Conservation (phyloP, 345 rosid genomes). For the Luvunga scandens region DNA sequence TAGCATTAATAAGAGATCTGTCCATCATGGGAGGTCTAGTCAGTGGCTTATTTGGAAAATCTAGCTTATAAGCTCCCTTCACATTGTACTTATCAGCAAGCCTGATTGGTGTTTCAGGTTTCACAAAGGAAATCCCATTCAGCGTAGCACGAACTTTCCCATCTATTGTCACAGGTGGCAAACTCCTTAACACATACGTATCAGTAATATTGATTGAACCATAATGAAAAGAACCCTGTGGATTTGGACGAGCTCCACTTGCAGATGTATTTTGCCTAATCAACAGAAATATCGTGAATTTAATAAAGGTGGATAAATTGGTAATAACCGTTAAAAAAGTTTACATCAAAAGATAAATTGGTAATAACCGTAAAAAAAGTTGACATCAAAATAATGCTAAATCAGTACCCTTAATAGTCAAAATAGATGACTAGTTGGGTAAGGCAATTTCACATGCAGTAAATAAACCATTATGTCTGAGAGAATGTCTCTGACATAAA, state of each 20-base stretch:
- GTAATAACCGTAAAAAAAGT: not conserved
- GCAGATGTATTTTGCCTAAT: slow-evolving; percentile 80
- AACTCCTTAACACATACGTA: slow-evolving; percentile 59
- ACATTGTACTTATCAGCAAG: slow-evolving; percentile 69
- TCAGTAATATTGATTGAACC: slow-evolving; percentile 81
- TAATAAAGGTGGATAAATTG: not conserved
- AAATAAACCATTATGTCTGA: not conserved
- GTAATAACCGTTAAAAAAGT: not conserved
- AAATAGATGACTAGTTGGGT: not conserved
- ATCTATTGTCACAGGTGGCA: slow-evolving; percentile 58
- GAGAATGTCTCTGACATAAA: not conserved
- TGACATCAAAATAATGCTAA: not conserved
- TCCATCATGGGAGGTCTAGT: slow-evolving; percentile 50
- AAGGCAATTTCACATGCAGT: not conserved
- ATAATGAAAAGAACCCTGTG: slow-evolving; percentile 94
- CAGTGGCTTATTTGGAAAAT: slow-evolving; percentile 77
- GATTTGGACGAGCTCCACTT: slow-evolving; percentile 98
- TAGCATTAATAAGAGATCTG: slow-evolving; percentile 78
- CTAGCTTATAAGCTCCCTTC: slow-evolving; percentile 86
- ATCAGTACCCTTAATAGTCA: not conserved
- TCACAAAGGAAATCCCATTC: slow-evolving; percentile 82
- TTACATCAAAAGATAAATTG: no score
- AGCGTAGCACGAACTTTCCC: slow-evolving; percentile 67
- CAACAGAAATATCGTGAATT: slow-evolving; percentile 1
- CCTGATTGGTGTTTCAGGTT: slow-evolving; percentile 65